A percentile compares a stretch with the other conserved stretches of the same genome.
Evolutionary conservation across 1,139 yeast genomes (phyloP).

Genomic region (Candida neerlandica): DNA sequence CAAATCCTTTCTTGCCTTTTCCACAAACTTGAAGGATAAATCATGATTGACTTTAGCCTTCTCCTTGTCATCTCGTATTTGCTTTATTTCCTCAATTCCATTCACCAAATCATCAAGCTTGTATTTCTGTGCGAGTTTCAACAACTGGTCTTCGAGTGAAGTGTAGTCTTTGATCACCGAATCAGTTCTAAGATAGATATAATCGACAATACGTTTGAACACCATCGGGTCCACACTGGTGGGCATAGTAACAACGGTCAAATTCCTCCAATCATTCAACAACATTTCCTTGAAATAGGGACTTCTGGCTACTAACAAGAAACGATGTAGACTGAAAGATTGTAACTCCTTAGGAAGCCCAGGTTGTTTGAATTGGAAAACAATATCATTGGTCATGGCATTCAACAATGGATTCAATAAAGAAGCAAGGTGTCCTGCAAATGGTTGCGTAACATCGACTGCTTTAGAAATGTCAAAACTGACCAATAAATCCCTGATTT

Average conservation of each 20-base stretch:
- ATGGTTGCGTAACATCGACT: slow-evolving; percentile 71
- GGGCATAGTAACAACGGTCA: slow-evolving; percentile 27
- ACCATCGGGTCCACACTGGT: slow-evolving; percentile 23
- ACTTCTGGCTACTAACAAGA: slow-evolving; percentile 43
- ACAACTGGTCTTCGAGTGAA: slow-evolving; percentile 27
- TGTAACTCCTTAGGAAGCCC: slow-evolving; percentile 11
- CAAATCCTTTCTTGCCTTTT: slow-evolving; percentile 50
- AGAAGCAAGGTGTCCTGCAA: slow-evolving; percentile 67
- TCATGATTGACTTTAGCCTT: slow-evolving; percentile 47
- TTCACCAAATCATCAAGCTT: slow-evolving; percentile 38
- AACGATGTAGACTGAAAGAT: slow-evolving; percentile 37
- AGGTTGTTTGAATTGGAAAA: slow-evolving; percentile 27
- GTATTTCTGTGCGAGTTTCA: slow-evolving; percentile 34
- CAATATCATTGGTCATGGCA: slow-evolving; percentile 41
- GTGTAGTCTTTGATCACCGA: slow-evolving; percentile 23
- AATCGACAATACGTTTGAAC: slow-evolving; percentile 47
- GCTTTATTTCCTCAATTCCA: slow-evolving; percentile 26
- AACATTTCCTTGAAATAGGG: slow-evolving; percentile 29
- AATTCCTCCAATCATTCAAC: slow-evolving; percentile 26
- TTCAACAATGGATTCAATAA: slow-evolving; percentile 35
- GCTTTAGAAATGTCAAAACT: slow-evolving; percentile 70
- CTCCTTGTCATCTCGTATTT: slow-evolving; percentile 23
- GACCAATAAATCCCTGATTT: slow-evolving; percentile 58
- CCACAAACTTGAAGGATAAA: slow-evolving; percentile 46
- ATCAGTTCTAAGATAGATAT: slow-evolving; percentile 51